Evolutionary conservation across 371 early-diverging fungal species (phyloP).

Genomic region (Mortierella sp.): DNA sequence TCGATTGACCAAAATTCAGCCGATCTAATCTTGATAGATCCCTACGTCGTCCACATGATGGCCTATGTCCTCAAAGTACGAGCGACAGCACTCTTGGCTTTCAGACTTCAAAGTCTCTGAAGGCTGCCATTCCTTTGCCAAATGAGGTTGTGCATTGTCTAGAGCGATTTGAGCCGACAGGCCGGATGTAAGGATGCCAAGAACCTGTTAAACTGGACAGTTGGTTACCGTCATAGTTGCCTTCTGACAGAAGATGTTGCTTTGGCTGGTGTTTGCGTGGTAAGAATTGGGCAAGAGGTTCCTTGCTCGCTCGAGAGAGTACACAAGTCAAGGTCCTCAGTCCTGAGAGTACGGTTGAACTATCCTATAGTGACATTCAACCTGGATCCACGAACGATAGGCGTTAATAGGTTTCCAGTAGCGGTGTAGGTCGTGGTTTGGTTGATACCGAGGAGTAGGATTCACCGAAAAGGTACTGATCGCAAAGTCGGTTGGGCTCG

Average conservation of each 20-base stretch:
- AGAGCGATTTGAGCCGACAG: constrained; percentile 13
- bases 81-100: constrained; percentile 47
- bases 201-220: too few species aligned
- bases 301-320: constrained; percentile 25
- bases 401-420: constrained; percentile 22
- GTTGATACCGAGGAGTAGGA: constrained; percentile 39
- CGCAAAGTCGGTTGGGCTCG: constrained; percentile 15
- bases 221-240: too few species aligned
- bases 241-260: too few species aligned
- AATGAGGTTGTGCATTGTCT: not conserved
- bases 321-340: constrained; percentile 40
- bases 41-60: constrained; percentile 47
- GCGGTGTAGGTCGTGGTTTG: constrained; percentile 27
- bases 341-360: constrained; percentile 24
- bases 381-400: constrained; percentile 15
- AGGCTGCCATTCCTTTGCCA: constrained; percentile 13
- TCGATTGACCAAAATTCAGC: constrained; percentile 50
- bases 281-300: constrained; percentile 36
- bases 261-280: constrained; percentile 23
- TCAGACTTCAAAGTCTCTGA: constrained; percentile 31
- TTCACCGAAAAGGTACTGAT: constrained; percentile 13
- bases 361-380: constrained; percentile 19
- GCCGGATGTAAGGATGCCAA: too few species aligned
- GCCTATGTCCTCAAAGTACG: constrained; percentile 52
- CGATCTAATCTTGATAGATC: constrained; percentile 41